phyloP scores from a whole-genome alignment of 345 rosid species.

The Mangifera indica region DNA sequence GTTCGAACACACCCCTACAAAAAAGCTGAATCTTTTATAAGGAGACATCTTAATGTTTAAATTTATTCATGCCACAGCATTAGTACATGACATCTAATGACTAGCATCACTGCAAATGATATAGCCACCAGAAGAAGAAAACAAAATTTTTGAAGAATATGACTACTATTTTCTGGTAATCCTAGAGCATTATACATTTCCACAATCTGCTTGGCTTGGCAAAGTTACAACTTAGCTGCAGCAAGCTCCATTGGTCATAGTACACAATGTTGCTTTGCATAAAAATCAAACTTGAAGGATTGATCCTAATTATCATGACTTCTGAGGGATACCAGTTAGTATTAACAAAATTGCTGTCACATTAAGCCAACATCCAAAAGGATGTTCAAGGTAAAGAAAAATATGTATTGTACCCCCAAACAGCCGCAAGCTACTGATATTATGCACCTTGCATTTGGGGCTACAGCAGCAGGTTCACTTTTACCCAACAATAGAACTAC shows the following conservation, averaged over 20 bases:
- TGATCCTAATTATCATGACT: background rate
- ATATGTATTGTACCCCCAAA: background rate
- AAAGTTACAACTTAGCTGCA: background rate
- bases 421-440: background rate
- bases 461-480: background rate
- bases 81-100: background rate
- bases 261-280: background rate
- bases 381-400: background rate
- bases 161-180: background rate
- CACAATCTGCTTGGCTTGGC: background rate
- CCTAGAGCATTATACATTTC: background rate
- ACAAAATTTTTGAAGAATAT: background rate
- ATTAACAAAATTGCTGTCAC: background rate
- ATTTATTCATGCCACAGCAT: background rate
- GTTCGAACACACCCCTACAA: too few species aligned
- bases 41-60: background rate
- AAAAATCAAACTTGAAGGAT: background rate
- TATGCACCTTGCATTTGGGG: background rate
- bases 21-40: background rate
- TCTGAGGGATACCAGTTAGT: background rate
- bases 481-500: background rate
- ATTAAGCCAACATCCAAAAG: background rate
- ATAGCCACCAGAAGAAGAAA: background rate
- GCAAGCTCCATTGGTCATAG: background rate
- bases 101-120: background rate